A percentile compares a stretch with the other conserved stretches of the same genome.
Conservation (phyloP, 2,329 filamentous ascomycete genomes). For the Ceratocystis albifundus region DNA sequence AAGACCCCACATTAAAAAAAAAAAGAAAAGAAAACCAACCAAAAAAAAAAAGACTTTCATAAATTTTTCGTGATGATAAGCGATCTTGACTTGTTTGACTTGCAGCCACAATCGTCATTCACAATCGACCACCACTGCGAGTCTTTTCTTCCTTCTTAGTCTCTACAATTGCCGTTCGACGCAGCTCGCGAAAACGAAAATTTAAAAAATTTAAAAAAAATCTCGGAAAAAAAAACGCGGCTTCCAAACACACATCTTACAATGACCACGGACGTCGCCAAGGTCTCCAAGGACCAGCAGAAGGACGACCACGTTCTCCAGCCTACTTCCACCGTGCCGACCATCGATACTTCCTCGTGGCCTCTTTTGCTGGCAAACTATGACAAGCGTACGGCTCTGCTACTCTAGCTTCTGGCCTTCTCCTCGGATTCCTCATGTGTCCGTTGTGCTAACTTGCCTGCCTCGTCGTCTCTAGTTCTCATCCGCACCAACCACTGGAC, state of each 20-base stretch:
- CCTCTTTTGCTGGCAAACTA: constrained; percentile 94
- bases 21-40: neutral
- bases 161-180: neutral
- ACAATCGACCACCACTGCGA: neutral
- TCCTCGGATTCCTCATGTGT: no score
- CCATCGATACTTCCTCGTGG: constrained; percentile 79
- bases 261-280: constrained; percentile 41
- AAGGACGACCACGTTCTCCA: constrained; percentile 72
- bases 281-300: constrained; percentile 36
- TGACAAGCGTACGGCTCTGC: constrained; percentile 57
- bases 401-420: no score
- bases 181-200: no score
- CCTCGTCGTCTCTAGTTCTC: constrained; percentile 51
- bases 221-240: no score
- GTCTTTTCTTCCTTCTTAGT: no score
- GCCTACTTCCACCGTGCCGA: constrained; percentile 69
- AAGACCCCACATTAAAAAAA: constrained; percentile 19
- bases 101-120: neutral
- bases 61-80: constrained; percentile 10
- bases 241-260: neutral
- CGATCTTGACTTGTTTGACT: neutral
- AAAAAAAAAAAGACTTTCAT: constrained; percentile 3
- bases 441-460: constrained; percentile 26
- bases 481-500: constrained; percentile 95
- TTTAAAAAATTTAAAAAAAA: no score